Evolutionary conservation across 2,329 filamentous ascomycete genomes (phyloP), one percentile per base, ranked within the genome.

Genomic region (Botrytis paeoniae): DNA sequence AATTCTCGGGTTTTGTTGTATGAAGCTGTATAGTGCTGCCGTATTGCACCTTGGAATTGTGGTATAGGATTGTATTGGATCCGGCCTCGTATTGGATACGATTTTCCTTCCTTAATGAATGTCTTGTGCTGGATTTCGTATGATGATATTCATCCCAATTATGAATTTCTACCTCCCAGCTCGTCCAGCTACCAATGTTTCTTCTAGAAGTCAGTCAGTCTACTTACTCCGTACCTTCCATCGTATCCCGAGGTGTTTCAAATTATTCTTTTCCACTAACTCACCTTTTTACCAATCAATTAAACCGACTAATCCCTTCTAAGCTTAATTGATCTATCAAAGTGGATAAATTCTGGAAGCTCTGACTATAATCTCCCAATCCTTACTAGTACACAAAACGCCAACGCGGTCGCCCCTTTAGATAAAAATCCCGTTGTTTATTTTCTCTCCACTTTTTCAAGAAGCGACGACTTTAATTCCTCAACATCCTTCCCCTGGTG

Each of bases 401-500:
- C 59, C 61, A 71, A 59, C 70, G 45, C 70, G 70, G 37, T 71
- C 70, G 35, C 70, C 61, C 70, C 70, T 71, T 66, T 71, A 35
- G n/a, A 59, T 32, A 32, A 25, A 54, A 41, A 54, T 66, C 61
- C 70, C 70, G 70, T 71, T 71, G 70, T 71, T 71, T 66, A 66
- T 39, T 71, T 25, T 71, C 14, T 48, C 65, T 54, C 70, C 43
- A 71, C 43, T 57, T 32, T 18, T 8, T 60, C 32, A 41, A 57
- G 54, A 77, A 75, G 54, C 68, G 63, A 69, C 59, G 59, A 71
- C 72, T 63, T 71, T 74, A 70, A 74, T 76, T 64, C 69, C 70
- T 74, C 69, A 63, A 72, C 70, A 63, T 43, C 69, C 45, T 32
- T 54, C 73, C 70, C 68, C 69, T 63, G 61, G 71, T 62, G 41